Evolutionary conservation across 768 basidiomycete genomes (phyloP).

Genomic region (Psilocybe tampanensis): DNA sequence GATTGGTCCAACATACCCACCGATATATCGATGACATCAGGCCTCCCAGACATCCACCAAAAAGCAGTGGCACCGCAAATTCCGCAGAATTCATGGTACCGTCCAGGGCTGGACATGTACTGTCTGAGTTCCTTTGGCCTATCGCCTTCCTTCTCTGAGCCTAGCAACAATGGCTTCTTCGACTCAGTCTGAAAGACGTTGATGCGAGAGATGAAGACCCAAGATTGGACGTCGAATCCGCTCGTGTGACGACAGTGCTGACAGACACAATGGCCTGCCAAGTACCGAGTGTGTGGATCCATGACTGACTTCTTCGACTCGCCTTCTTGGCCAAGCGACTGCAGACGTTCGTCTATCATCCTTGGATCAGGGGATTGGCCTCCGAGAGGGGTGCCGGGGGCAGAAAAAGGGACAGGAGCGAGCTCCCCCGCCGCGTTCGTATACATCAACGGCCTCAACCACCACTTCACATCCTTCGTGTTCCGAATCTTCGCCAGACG

Average conservation of each 20-base stretch:
- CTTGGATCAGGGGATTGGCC: neutral
- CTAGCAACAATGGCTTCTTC: slow-evolving; percentile 17
- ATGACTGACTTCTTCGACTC: neutral
- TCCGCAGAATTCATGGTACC: slow-evolving; percentile 29
- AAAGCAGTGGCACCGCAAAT: slow-evolving; percentile 33
- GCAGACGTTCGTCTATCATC: too few species aligned
- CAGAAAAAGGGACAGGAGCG: neutral
- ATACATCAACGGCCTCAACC: slow-evolving; percentile 20
- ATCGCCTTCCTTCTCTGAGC: slow-evolving; percentile 1
- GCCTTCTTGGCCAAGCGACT: neutral
- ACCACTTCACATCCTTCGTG: slow-evolving; percentile 31
- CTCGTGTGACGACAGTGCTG: slow-evolving; percentile 26
- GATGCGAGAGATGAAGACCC: slow-evolving; percentile 26
- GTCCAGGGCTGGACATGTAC: slow-evolving; percentile 30
- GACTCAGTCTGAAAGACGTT: slow-evolving; percentile 26
- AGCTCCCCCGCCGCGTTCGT: neutral
- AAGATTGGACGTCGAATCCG: slow-evolving; percentile 29
- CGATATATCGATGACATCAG: slow-evolving; percentile 28
- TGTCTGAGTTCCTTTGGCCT: slow-evolving; percentile 25
- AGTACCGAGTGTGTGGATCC: slow-evolving; percentile 18
- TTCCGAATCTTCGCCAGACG: slow-evolving; percentile 25
- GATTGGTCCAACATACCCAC: slow-evolving; percentile 29
- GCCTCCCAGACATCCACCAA: slow-evolving; percentile 24
- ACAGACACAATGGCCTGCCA: slow-evolving; percentile 33
- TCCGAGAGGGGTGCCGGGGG: neutral